Percentiles rank a stretch among this genome's conserved stretches.
phyloP scores from a whole-genome alignment of 2,329 filamentous ascomycete species.

The Fusarium tricinctum region DNA sequence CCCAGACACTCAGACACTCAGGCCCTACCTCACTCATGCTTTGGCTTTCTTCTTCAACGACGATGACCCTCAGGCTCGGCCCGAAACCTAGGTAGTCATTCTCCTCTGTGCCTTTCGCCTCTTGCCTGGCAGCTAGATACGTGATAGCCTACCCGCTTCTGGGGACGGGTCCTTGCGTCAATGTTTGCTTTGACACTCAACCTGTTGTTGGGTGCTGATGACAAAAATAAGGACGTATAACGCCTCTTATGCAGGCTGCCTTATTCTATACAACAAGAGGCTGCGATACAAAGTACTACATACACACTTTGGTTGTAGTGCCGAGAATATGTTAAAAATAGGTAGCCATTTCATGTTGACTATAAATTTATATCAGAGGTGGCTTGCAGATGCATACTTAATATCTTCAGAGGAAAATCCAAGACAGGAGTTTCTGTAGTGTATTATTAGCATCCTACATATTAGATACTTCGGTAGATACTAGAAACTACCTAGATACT shows the following conservation, averaged over 20 bases:
- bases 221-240: slow-evolving; percentile 15
- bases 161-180: slow-evolving; percentile 18
- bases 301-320: neutral
- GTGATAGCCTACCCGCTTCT: slow-evolving; percentile 23
- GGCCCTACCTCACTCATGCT: neutral
- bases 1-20: neutral
- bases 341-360: slow-evolving; percentile 1
- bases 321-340: neutral
- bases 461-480: no score
- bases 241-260: slow-evolving; percentile 24
- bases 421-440: neutral
- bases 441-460: neutral
- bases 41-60: slow-evolving; percentile 3
- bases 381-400: slow-evolving; percentile 10
- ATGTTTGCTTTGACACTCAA: slow-evolving; percentile 22
- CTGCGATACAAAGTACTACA: neutral
- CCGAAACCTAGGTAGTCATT: slow-evolving; percentile 16
- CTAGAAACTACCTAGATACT: neutral
- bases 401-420: neutral
- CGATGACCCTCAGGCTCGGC: slow-evolving; percentile 14
- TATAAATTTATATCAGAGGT: neutral
- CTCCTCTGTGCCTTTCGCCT: slow-evolving; percentile 14
- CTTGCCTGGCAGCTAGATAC: neutral
- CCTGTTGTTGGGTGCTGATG: slow-evolving; percentile 17
- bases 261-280: neutral